A percentile compares a stretch with the other conserved stretches of the same genome.
Conservation (phyloP, 352 stramenopile species). For the Phytophthora pluvialis region DNA sequence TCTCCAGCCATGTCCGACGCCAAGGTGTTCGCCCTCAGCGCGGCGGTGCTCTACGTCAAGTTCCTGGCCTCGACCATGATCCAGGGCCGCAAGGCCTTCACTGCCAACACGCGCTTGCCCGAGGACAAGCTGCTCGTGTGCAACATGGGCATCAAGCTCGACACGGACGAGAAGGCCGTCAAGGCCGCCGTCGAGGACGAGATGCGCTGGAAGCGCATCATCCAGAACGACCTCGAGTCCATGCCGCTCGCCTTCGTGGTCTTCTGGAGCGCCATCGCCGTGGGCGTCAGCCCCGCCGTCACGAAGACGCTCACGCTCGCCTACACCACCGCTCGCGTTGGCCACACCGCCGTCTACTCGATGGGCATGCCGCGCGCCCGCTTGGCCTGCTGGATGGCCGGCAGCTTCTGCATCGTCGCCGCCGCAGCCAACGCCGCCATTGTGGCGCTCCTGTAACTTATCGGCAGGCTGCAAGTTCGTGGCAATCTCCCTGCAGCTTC, state of each 20-base stretch:
- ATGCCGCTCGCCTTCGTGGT: slow-evolving; percentile 59
- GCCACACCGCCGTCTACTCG: slow-evolving; percentile 55
- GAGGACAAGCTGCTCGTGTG: slow-evolving; percentile 51
- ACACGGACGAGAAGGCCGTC: slow-evolving; percentile 39
- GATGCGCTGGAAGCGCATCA: slow-evolving; percentile 63
- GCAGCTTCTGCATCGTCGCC: slow-evolving; percentile 33
- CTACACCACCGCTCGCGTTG: slow-evolving; percentile 49
- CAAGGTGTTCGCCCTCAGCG: slow-evolving; percentile 50
- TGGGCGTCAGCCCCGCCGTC: slow-evolving; percentile 39
- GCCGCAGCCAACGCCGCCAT: slow-evolving; percentile 8
- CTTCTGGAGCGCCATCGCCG: slow-evolving; percentile 47
- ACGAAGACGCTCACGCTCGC: slow-evolving; percentile 40
- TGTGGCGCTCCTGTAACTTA: slow-evolving; percentile 17
- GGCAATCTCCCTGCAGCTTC: no score
- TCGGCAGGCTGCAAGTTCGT: not conserved
- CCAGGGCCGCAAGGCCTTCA: slow-evolving; percentile 52
- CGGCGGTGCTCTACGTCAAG: slow-evolving; percentile 64
- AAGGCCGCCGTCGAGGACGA: slow-evolving; percentile 38
- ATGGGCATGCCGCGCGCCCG: slow-evolving; percentile 36
- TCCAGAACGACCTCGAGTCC: slow-evolving; percentile 67
- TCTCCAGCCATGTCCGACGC: slow-evolving; percentile 24
- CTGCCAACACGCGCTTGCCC: slow-evolving; percentile 46
- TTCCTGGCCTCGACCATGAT: slow-evolving; percentile 57
- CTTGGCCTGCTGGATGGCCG: slow-evolving; percentile 40
- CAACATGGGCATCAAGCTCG: slow-evolving; percentile 29